These are phyloP conservation scores for Hymenochaete sp. DNA, from an alignment of 1,284 basidiomycete genomes.

Conservation along the genomic window DNA sequence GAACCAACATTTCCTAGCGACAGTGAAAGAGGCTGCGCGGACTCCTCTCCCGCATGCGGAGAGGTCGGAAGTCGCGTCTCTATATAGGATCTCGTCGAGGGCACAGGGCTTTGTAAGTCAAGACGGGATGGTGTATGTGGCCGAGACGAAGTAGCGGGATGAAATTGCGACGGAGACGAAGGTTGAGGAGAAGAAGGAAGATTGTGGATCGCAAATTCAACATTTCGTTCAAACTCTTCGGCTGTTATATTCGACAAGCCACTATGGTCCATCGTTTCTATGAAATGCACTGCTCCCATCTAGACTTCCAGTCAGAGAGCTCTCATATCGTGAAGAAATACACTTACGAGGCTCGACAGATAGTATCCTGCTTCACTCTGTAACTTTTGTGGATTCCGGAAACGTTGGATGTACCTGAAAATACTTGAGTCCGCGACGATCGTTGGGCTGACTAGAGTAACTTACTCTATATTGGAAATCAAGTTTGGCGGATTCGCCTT, in stretches of 20 bases:
- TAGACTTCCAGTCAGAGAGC: slow-evolving; percentile 23
- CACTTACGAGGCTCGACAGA: slow-evolving; percentile 79
- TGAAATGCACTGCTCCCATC: slow-evolving; percentile 91
- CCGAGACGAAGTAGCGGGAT: slow-evolving; percentile 13
- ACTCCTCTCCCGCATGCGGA: slow-evolving; percentile 73
- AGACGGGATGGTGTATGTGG: slow-evolving; percentile 23
- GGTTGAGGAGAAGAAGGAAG: slow-evolving; percentile 46
- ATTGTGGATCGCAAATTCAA: slow-evolving; percentile 76
- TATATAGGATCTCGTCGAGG: slow-evolving; percentile 17
- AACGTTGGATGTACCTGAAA: slow-evolving; percentile 86
- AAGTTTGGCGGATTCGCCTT: slow-evolving; percentile 91
- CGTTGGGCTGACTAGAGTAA: slow-evolving; percentile 12
- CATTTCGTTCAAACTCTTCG: slow-evolving; percentile 86
- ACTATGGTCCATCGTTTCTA: slow-evolving; percentile 95
- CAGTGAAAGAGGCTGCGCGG: slow-evolving; percentile 66
- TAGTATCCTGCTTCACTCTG: slow-evolving; percentile 97
- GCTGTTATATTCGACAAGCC: slow-evolving; percentile 88
- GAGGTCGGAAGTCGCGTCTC: slow-evolving; percentile 29
- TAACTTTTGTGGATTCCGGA: slow-evolving; percentile 82
- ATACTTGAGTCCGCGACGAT: slow-evolving; percentile 2
- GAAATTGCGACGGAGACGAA: slow-evolving; percentile 13
- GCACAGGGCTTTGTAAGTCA: slow-evolving; percentile 23
- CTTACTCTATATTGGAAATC: slow-evolving; percentile 90
- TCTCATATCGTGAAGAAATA: neutral
- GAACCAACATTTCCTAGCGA: slow-evolving; percentile 38